Percentiles rank a stretch among this genome's conserved stretches.
These are phyloP conservation scores for Pilaira anomala DNA, from an alignment of 192 early-diverging fungal species.

Conservation along the genomic window DNA sequence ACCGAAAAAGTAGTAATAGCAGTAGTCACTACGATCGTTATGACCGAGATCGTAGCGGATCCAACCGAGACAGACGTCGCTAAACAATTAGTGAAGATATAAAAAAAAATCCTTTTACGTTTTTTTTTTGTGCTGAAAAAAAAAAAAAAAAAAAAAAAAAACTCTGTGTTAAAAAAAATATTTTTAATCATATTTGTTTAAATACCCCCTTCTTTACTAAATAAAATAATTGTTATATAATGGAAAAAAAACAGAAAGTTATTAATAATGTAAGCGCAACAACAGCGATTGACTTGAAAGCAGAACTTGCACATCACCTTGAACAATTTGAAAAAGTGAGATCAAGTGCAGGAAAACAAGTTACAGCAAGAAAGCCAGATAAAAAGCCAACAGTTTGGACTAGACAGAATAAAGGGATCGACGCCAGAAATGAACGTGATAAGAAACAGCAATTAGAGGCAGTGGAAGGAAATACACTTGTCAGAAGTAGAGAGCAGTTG, in stretches of 20 bases:
- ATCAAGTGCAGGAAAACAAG: slow-evolving; percentile 9
- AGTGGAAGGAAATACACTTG: slow-evolving; percentile 22
- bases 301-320: slow-evolving; percentile 16
- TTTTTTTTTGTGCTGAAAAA: too few species aligned
- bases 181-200: too few species aligned
- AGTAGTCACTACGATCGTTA: background rate
- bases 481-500: slow-evolving; percentile 46
- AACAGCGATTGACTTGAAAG: slow-evolving; percentile 18
- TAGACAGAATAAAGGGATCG: slow-evolving; percentile 49
- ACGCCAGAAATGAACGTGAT: slow-evolving; percentile 36
- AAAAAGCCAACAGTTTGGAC: slow-evolving; percentile 50
- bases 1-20: slow-evolving; percentile 26
- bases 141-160: too few species aligned
- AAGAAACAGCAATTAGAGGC: slow-evolving; percentile 15
- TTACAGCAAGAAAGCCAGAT: slow-evolving; percentile 6
- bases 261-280: slow-evolving; percentile 12
- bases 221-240: too few species aligned
- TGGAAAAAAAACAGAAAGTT: background rate
- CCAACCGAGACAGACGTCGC: too few species aligned
- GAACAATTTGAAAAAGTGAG: slow-evolving; percentile 14
- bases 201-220: too few species aligned
- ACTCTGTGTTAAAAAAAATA: too few species aligned
- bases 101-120: too few species aligned
- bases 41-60: too few species aligned
- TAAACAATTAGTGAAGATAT: too few species aligned